phyloP scores from a whole-genome alignment of 768 basidiomycete species.

The Suillus luteus region DNA sequence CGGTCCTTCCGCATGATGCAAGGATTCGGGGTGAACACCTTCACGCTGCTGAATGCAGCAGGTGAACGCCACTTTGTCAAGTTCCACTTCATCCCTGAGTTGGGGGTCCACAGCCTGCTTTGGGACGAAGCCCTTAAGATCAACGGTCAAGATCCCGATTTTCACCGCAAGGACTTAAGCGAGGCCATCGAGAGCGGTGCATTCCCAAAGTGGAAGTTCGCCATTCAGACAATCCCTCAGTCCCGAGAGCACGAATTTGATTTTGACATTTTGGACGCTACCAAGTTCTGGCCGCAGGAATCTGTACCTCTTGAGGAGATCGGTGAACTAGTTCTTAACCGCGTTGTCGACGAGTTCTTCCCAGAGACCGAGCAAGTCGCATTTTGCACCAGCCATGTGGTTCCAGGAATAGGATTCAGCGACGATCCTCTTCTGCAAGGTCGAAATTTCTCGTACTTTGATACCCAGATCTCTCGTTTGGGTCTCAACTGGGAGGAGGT shows the following conservation, averaged over 20 bases:
- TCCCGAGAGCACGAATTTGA: slow-evolving; percentile 78
- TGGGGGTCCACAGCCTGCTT: slow-evolving; percentile 79
- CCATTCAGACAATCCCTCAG: slow-evolving; percentile 64
- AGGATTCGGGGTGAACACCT: slow-evolving; percentile 88
- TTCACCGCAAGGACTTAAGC: slow-evolving; percentile 82
- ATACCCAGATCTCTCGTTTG: slow-evolving; percentile 80
- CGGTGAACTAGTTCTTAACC: slow-evolving; percentile 70
- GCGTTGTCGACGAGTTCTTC: slow-evolving; percentile 75
- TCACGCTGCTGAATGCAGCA: slow-evolving; percentile 64
- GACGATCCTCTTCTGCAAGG: slow-evolving; percentile 83
- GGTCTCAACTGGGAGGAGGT: slow-evolving; percentile 81
- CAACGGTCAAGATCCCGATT: slow-evolving; percentile 84
- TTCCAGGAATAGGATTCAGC: slow-evolving; percentile 70
- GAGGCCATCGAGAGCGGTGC: slow-evolving; percentile 78
- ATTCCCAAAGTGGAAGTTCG: slow-evolving; percentile 78
- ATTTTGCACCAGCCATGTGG: slow-evolving; percentile 69
- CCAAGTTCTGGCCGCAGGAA: slow-evolving; percentile 86
- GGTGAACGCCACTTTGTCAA: slow-evolving; percentile 83
- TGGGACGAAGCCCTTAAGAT: slow-evolving; percentile 94
- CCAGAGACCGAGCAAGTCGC: slow-evolving; percentile 88
- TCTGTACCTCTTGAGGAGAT: slow-evolving; percentile 75
- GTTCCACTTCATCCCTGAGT: slow-evolving; percentile 81
- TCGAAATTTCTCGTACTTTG: slow-evolving; percentile 85
- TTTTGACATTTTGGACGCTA: slow-evolving; percentile 86
- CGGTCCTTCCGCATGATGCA: slow-evolving; percentile 89